A percentile compares a stretch with the other conserved stretches of the same genome.
Conservation (phyloP, 164 flowering plant species). For the Malania oleifera region DNA sequence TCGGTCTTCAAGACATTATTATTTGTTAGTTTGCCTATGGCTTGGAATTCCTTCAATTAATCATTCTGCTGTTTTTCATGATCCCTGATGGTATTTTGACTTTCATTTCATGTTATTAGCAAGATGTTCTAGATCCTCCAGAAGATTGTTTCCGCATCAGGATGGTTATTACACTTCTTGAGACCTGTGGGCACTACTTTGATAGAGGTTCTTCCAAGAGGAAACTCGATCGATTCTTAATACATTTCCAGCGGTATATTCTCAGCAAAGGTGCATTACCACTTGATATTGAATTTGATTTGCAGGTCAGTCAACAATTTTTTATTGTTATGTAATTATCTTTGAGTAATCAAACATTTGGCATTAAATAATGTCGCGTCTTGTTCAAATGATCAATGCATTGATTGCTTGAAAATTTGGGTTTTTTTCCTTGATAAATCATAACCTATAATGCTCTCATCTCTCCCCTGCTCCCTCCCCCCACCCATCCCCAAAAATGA, state of each 20-base stretch:
- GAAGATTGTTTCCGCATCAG: slow-evolving; percentile 96
- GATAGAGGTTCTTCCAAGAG: slow-evolving; percentile 94
- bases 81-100: neutral
- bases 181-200: slow-evolving; percentile 98
- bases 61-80: neutral
- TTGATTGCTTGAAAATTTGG: no score
- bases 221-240: slow-evolving; percentile 85
- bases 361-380: no score
- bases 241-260: slow-evolving; percentile 89
- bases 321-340: no score
- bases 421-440: no score
- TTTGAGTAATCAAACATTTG: no score
- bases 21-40: neutral
- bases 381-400: no score
- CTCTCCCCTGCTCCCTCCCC: no score
- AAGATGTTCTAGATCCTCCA: slow-evolving; percentile 89
- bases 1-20: neutral
- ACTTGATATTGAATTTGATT: slow-evolving; percentile 91
- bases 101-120: slow-evolving; percentile 40
- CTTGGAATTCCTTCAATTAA: neutral
- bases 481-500: no score
- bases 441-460: no score
- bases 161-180: slow-evolving; percentile 88
- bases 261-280: slow-evolving; percentile 88
- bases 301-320: slow-evolving; percentile 62